Evolutionary conservation across 2,329 filamentous ascomycete genomes (phyloP).

Genomic region (Fusarium sp.): DNA sequence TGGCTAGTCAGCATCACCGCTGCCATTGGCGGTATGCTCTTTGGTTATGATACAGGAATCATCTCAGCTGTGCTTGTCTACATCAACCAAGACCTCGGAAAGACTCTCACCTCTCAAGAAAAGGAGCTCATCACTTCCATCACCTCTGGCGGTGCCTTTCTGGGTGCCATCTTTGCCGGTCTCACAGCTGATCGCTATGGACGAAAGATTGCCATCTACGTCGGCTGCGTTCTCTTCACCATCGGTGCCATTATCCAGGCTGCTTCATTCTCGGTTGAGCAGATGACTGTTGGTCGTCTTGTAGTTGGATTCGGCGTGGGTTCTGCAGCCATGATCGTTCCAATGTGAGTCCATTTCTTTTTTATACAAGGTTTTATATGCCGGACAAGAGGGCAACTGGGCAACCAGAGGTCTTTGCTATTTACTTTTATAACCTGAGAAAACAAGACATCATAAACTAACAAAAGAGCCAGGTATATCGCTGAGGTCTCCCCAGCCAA

Average conservation of each 20-base stretch:
- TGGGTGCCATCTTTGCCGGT: conserved; percentile 46
- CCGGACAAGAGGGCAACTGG: no score
- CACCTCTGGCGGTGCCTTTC: conserved; percentile 54
- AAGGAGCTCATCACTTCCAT: conserved; percentile 64
- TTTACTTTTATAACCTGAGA: no score
- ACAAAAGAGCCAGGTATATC: no score
- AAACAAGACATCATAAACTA: no score
- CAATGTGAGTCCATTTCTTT: no score
- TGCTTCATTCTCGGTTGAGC: conserved; percentile 41
- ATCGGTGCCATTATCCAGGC: conserved; percentile 45
- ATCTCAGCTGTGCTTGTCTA: conserved; percentile 51
- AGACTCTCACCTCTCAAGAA: conserved; percentile 55
- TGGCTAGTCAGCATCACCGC: conserved; percentile 45
- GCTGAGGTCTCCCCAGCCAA: conserved; percentile 62
- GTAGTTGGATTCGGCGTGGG: conserved; percentile 63
- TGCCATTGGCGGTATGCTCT: conserved; percentile 54
- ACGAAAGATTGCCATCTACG: conserved; percentile 44
- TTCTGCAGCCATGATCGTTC: conserved; percentile 59
- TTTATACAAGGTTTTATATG: no score
- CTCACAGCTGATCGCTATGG: conserved; percentile 43
- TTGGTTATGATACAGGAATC: conserved; percentile 53
- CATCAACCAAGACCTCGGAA: conserved; percentile 49
- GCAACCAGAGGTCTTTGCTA: no score
- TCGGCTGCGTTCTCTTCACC: conserved; percentile 44
- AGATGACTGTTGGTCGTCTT: conserved; percentile 51